These are phyloP conservation scores for Verticillium zaregamsianum DNA, from an alignment of 2,329 filamentous ascomycete genomes.

Conservation along the genomic window DNA sequence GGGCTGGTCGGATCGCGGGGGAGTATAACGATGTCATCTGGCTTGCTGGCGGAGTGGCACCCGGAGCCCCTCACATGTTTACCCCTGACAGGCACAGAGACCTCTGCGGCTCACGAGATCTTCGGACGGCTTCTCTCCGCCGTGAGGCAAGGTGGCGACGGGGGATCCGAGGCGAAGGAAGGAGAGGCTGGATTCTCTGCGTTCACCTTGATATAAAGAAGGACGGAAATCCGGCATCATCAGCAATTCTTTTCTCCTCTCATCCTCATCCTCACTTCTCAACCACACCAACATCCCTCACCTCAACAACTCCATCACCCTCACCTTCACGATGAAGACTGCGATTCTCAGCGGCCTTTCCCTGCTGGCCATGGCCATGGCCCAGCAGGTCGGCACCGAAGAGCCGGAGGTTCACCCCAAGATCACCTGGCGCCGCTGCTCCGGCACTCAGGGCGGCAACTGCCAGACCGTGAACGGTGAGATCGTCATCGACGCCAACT, in stretches of 20 bases:
- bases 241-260: not conserved
- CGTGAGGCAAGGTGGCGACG: not conserved
- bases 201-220: constrained; percentile 2
- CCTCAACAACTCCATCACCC: not conserved
- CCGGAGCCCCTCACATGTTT: not conserved
- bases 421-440: constrained; percentile 21
- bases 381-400: constrained; percentile 18
- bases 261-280: constrained; percentile 3
- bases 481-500: constrained; percentile 44
- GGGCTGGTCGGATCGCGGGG: not conserved
- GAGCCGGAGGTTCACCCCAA: constrained; percentile 19
- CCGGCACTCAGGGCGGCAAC: constrained; percentile 11
- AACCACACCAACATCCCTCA: not conserved
- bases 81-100: not conserved
- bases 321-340: constrained; percentile 10
- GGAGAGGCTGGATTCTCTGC: not conserved
- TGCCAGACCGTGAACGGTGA: constrained; percentile 36
- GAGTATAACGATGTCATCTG: not conserved
- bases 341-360: constrained; percentile 10
- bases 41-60: not conserved
- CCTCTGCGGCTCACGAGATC: not conserved
- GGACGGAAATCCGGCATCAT: not conserved
- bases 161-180: not conserved
- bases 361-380: constrained; percentile 15
- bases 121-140: not conserved